Base-by-base conservation (phyloP, 2,329 filamentous ascomycete species). In the Fusarium illudens region DNA sequence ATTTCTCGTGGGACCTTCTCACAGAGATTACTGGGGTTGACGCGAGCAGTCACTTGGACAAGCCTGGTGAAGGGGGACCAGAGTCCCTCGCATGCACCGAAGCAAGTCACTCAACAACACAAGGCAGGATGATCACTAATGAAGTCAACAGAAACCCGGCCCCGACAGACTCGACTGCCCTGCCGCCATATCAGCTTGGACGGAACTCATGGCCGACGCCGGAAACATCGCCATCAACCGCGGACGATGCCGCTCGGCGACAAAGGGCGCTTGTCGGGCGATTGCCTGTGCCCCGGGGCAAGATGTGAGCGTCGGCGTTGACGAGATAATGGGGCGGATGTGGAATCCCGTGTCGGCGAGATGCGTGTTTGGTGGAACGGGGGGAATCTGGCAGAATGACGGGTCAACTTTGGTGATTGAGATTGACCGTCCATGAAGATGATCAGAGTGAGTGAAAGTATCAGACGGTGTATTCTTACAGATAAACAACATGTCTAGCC, bases 271-370 rank as follows among this genome's bases (percentile, higher is more conserved):
- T 7, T 73, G 71, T 5, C 60, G 67, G 11, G 70, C 70, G 1
- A 60, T 65, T 15, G 66, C 44, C 1, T 73, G 71, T 30, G 70
- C 71, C 3, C 71, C 68, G 0, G 19, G 17, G 0, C 55, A 34
- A 0, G 11, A 52, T 2, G 10, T 71, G 29, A 58, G 13, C 6
- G 36, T 74, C 3, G 9, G 12, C 0, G 15, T 60, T 11, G 46
- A 37, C 6, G 55, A 67, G 6, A 25, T 73, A 9, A 61, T 44
- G 4, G 71, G 71, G 25, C 57, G 57, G 1, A 68, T 73, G 64
- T 73, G 71, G 71, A 71, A 73, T 30, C 71, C 71, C 1, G 17
- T 73, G 2, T 64, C 68, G 5, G 55, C 53, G 6, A 62, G 46
- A n/a, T 73, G 71, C 27, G 71, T 73, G 2, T 50, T 73, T 37